These are phyloP conservation scores for Lumnitzera littorea DNA, from an alignment of 345 rosid species.

Conservation along the genomic window DNA sequence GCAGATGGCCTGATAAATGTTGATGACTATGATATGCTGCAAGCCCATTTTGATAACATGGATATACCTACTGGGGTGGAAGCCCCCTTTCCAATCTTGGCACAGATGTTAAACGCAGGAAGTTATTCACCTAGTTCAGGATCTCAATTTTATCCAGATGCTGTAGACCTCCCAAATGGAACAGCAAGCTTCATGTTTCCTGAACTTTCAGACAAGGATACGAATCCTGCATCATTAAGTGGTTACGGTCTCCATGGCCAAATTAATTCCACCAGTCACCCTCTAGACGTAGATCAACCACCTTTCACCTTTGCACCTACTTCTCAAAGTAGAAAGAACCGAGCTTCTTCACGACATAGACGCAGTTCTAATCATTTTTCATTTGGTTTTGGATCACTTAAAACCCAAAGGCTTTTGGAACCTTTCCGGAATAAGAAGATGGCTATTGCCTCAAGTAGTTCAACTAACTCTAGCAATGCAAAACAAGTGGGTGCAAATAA, in stretches of 20 bases:
- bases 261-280: slow-evolving; percentile 10
- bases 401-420: slow-evolving; percentile 4
- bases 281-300: slow-evolving; percentile 19
- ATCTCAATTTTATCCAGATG: background rate
- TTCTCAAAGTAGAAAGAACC: slow-evolving; percentile 16
- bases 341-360: slow-evolving; percentile 15
- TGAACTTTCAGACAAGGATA: slow-evolving; percentile 9
- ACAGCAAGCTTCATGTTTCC: slow-evolving; percentile 9
- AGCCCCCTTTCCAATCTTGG: slow-evolving; percentile 40
- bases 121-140: slow-evolving; percentile 12
- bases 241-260: slow-evolving; percentile 13
- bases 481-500: slow-evolving; percentile 8
- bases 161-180: background rate
- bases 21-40: slow-evolving; percentile 45
- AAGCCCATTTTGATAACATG: slow-evolving; percentile 58
- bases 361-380: slow-evolving; percentile 11
- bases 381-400: slow-evolving; percentile 8
- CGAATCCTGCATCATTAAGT: slow-evolving; percentile 16
- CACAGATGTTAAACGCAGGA: slow-evolving; percentile 15
- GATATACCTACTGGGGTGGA: slow-evolving; percentile 80
- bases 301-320: slow-evolving; percentile 9
- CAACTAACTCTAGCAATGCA: slow-evolving; percentile 11
- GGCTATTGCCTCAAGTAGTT: slow-evolving; percentile 18
- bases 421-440: slow-evolving; percentile 10
- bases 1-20: slow-evolving; percentile 27